These are phyloP conservation scores for Heliosperma pusillum DNA, from an alignment of 148 eudicot genomes.

Conservation along the genomic window DNA sequence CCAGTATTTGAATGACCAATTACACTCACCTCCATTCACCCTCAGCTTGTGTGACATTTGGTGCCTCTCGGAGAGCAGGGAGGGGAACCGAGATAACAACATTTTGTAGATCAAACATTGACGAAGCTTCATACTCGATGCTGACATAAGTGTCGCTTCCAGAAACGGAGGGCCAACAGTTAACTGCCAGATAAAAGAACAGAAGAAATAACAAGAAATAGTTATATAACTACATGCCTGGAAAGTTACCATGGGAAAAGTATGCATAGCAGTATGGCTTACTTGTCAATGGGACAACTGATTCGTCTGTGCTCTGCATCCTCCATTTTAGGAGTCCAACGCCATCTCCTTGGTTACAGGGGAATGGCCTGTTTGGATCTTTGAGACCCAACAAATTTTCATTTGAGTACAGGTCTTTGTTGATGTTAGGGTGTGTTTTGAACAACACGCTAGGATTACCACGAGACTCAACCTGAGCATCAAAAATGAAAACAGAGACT, in stretches of 20 bases:
- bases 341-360: constrained; percentile 89
- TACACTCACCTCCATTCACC: constrained; percentile 88
- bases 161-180: constrained; percentile 99
- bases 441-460: constrained; percentile 70
- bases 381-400: constrained; percentile 88
- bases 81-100: constrained; percentile 96
- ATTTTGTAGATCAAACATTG: constrained; percentile 83
- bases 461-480: constrained; percentile 71
- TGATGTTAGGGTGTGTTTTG: constrained; percentile 95
- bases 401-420: constrained; percentile 69
- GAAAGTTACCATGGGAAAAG: neutral
- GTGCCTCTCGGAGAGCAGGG: constrained; percentile 94
- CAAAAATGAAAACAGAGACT: constrained; percentile 15
- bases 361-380: constrained; percentile 91
- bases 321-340: constrained; percentile 92
- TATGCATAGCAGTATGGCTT: constrained; percentile 29
- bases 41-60: constrained; percentile 79
- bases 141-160: constrained; percentile 87
- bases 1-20: neutral
- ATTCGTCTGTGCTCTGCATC: constrained; percentile 84
- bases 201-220: neutral
- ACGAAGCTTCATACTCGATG: constrained; percentile 92
- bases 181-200: constrained; percentile 46
- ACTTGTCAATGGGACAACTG: constrained; percentile 86
- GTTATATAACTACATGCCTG: neutral